A percentile compares a stretch with the other conserved stretches of the same genome.
phyloP scores from a whole-genome alignment of 768 basidiomycete genomes.

The Tricholoma bakamatsutake region DNA sequence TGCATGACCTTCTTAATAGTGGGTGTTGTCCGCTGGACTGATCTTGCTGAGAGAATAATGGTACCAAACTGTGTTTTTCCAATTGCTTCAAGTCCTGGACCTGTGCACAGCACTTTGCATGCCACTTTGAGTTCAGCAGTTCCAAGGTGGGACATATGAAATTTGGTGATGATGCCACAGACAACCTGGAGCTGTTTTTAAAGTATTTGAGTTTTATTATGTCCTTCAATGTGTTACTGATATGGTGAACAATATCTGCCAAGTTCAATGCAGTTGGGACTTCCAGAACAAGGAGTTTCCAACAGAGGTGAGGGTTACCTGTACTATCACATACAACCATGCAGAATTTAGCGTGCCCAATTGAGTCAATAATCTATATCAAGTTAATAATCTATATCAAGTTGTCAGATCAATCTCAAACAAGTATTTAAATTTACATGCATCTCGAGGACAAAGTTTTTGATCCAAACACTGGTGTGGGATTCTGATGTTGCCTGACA shows the following conservation, averaged over 20 bases:
- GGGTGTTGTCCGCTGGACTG: neutral
- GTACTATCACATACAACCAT: slow-evolving; percentile 21
- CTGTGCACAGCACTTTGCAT: neutral
- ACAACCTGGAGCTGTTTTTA: neutral
- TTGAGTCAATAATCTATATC: slow-evolving; percentile 10
- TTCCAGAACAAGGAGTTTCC: slow-evolving; percentile 7
- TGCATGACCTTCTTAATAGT: neutral
- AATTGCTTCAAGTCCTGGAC: slow-evolving; percentile 2
- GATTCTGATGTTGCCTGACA: slow-evolving; percentile 20
- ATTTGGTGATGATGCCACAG: neutral
- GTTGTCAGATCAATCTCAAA: neutral
- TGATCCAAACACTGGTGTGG: slow-evolving; percentile 23
- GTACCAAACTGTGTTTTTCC: neutral
- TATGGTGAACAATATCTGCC: slow-evolving; percentile 20
- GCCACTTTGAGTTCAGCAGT: slow-evolving; percentile 2
- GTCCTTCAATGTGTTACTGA: slow-evolving; percentile 21
- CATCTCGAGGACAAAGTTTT: slow-evolving; percentile 4
- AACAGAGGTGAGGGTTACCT: slow-evolving; percentile 18
- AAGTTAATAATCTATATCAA: no score
- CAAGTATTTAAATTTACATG: neutral
- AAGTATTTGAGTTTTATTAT: no score
- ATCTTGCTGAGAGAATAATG: neutral
- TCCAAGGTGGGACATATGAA: slow-evolving; percentile 1
- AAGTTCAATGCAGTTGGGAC: slow-evolving; percentile 13
- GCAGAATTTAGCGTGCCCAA: slow-evolving; percentile 17